Conservation (phyloP, 352 stramenopile genomes). For the Pythium chondricola region DNA sequence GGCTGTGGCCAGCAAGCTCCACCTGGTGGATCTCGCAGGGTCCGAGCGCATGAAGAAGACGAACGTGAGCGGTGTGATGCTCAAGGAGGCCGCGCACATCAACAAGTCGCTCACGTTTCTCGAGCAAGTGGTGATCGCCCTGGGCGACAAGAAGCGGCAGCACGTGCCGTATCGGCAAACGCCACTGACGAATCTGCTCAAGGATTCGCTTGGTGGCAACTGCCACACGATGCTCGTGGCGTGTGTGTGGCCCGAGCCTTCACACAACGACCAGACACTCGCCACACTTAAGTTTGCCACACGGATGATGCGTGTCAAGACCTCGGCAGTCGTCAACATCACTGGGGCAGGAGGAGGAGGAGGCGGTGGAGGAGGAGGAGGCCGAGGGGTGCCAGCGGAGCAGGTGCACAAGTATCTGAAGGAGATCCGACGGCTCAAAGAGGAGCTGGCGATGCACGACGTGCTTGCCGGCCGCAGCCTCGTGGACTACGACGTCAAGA, state of each 20-base stretch:
- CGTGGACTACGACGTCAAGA: slow-evolving; percentile 26
- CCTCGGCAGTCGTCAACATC: slow-evolving; percentile 63
- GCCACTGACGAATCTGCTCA: slow-evolving; percentile 90
- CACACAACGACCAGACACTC: slow-evolving; percentile 82
- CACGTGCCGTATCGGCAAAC: slow-evolving; percentile 92
- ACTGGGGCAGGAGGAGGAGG: slow-evolving; percentile 5
- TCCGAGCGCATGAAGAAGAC: slow-evolving; percentile 90
- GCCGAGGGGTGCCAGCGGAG: slow-evolving; percentile 12
- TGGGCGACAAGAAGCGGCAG: slow-evolving; percentile 79
- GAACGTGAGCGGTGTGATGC: slow-evolving; percentile 41
- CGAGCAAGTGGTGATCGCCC: slow-evolving; percentile 88
- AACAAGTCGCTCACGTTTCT: slow-evolving; percentile 71
- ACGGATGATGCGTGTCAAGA: slow-evolving; percentile 84
- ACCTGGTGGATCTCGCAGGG: slow-evolving; percentile 90
- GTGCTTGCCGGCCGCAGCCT: slow-evolving; percentile 36
- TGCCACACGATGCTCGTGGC: slow-evolving; percentile 82
- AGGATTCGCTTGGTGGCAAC: slow-evolving; percentile 82
- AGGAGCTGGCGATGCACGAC: slow-evolving; percentile 61
- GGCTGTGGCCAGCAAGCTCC: slow-evolving; percentile 84
- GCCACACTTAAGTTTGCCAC: slow-evolving; percentile 91
- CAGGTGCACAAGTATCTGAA: slow-evolving; percentile 21
- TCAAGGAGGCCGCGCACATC: slow-evolving; percentile 51
- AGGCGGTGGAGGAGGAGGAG: slow-evolving; percentile 9
- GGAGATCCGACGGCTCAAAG: slow-evolving; percentile 48
- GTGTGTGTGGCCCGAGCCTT: slow-evolving; percentile 67